Base-by-base conservation (phyloP, 2,329 filamentous ascomycete species). In the Fusarium sp. region DNA sequence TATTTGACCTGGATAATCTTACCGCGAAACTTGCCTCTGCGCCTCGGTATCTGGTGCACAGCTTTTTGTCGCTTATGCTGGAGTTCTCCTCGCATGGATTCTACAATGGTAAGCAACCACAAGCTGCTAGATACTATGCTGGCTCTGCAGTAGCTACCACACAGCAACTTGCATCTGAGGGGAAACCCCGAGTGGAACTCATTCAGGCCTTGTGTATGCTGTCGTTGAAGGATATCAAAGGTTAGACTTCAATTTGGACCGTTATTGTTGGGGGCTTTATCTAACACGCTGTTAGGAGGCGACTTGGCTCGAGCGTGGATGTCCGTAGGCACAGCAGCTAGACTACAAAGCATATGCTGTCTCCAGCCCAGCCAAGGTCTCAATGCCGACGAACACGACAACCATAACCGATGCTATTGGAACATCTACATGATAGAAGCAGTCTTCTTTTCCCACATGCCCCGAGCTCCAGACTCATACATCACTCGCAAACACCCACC, bases 291-390 rank as follows among this genome's bases (percentile, higher is more conserved):
- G 13, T 2, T 7, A 62, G 58, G 15, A 3, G 44, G 27, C 17
- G 40, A 62, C 1, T 10, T 62, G 4, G 22, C 58, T 6, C 48
- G 40, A 2, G 58, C 58, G 35, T 62, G 58, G 58, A 62, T 62
- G 58, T 46, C 56, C 2, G 15, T 61, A 4, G 58, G 58, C 3
- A 35, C 27, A 6, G 58, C 58, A 11, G 19, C 40, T 1, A 8
- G 58, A 2, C 6, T 62, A 2, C 47, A 60, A n/a, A 61, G 40
- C 30, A 8, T 53, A 10, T 10, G 40, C 1, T 20, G 22, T 11
- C 9, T 62, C 1, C 40, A 33, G 7, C 15, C 14, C 1, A 22
- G 14, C 6, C 3, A 17, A 2, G 6, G 22, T 19, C 4, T 1
- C 5, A 7, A 9, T 2, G 3, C 6, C 0, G 15, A 23, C 1